Evolutionary conservation across 2,329 filamentous ascomycete species (phyloP).

Genomic region (Cryphonectria carpinicola): DNA sequence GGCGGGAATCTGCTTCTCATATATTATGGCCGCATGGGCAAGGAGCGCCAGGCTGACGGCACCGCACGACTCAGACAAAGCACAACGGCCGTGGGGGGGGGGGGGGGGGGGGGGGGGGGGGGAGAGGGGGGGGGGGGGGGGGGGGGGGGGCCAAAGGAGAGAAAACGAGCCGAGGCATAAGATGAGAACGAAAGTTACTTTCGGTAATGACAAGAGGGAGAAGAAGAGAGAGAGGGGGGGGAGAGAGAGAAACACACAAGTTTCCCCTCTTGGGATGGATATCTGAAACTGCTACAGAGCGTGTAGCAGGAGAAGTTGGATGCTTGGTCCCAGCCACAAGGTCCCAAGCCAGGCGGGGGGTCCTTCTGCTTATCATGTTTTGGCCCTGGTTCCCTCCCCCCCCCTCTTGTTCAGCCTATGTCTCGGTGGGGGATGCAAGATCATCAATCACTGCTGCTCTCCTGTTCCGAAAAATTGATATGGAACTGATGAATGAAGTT

Average conservation of each 20-base stretch:
- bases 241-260: neutral
- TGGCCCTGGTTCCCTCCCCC: neutral
- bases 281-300: neutral
- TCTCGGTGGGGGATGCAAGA: conserved; percentile 1
- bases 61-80: no score
- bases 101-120: no score
- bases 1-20: no score
- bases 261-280: neutral
- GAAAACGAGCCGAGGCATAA: neutral
- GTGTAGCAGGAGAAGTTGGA: neutral
- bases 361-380: neutral
- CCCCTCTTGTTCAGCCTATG: neutral
- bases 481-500: neutral
- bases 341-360: neutral
- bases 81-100: no score
- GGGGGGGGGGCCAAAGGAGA: neutral
- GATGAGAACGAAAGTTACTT: neutral
- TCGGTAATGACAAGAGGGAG: neutral
- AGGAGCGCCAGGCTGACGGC: no score
- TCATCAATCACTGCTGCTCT: neutral
- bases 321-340: neutral
- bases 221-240: neutral
- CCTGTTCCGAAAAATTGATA: neutral
- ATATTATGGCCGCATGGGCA: no score
- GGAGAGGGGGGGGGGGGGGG: no score